phyloP scores from a whole-genome alignment of 805 yeast species.

The Teunomyces funiuensis region DNA sequence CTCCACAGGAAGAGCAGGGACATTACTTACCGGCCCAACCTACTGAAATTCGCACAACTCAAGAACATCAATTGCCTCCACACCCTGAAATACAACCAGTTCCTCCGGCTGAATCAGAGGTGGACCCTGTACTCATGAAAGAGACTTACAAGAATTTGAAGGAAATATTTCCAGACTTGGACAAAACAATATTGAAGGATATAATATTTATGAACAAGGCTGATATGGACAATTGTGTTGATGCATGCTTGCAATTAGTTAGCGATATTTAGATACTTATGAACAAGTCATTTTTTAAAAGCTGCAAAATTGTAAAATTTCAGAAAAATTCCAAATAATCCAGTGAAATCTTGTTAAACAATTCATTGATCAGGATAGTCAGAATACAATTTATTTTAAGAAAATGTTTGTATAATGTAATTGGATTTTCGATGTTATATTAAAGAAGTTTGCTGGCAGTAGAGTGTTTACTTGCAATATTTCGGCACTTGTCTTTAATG shows the following conservation, averaged over 20 bases:
- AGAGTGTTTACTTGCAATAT: background rate
- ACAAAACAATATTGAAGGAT: slow-evolving; percentile 66
- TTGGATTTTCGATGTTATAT: too few relatives aligned
- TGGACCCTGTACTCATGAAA: slow-evolving; percentile 11
- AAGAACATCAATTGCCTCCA: slow-evolving; percentile 3
- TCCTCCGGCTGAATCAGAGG: slow-evolving; percentile 7
- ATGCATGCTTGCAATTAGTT: slow-evolving; percentile 46
- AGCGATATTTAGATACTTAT: slow-evolving; percentile 11
- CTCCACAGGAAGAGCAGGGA: slow-evolving; percentile 24
- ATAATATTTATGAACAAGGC: slow-evolving; percentile 66
- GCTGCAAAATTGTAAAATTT: background rate
- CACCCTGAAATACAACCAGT: slow-evolving; percentile 3
- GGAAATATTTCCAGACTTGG: slow-evolving; percentile 77
- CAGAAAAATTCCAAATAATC: background rate
- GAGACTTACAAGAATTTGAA: slow-evolving; percentile 47
- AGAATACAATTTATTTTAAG: too few relatives aligned
- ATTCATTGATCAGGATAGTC: too few relatives aligned
- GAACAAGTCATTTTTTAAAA: background rate
- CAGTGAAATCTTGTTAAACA: too few relatives aligned
- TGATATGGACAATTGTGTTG: slow-evolving; percentile 71
- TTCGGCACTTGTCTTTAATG: too few relatives aligned
- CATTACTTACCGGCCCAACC: slow-evolving; percentile 1
- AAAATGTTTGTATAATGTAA: too few relatives aligned
- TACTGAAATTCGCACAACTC: background rate
- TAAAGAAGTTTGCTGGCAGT: too few relatives aligned